These are phyloP conservation scores for Picea abies DNA, from an alignment of 83 land plant genomes.

Conservation along the genomic window DNA sequence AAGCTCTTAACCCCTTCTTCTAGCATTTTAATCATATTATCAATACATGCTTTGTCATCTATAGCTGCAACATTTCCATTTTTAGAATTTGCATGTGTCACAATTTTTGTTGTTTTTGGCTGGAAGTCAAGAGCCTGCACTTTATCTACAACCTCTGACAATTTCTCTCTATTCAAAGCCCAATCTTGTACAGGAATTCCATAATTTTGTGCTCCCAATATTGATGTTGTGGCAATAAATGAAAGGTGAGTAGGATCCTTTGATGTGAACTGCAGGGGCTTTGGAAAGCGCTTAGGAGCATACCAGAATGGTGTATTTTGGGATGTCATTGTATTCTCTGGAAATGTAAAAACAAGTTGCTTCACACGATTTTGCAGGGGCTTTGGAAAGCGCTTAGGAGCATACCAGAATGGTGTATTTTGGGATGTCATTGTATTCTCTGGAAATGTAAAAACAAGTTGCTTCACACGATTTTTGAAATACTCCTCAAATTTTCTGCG, in stretches of 20 bases:
- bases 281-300: slow-evolving; percentile 49
- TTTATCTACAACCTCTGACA: slow-evolving; percentile 8
- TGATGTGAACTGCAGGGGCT: slow-evolving; percentile 22
- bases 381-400: too few relatives aligned
- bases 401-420: too few relatives aligned
- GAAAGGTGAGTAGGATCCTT: too few relatives aligned
- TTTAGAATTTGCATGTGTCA: too few relatives aligned
- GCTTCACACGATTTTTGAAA: slow-evolving; percentile 44
- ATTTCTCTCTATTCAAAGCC: slow-evolving; percentile 18
- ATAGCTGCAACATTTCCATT: slow-evolving; percentile 13
- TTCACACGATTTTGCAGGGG: too few relatives aligned
- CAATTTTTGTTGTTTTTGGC: too few relatives aligned
- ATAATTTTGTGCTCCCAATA: too few relatives aligned
- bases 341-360: slow-evolving; percentile 48
- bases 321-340: slow-evolving; percentile 38
- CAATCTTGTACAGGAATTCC: too few relatives aligned
- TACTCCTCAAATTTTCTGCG: slow-evolving; percentile 44
- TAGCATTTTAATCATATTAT: slow-evolving; percentile 30
- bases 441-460: too few relatives aligned
- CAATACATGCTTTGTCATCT: slow-evolving; percentile 33
- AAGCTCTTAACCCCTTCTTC: slow-evolving; percentile 33
- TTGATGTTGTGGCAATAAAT: too few relatives aligned
- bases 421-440: too few relatives aligned
- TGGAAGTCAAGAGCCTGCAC: too few relatives aligned
- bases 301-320: slow-evolving; percentile 43